These are phyloP conservation scores for Thelephora aurantiotincta DNA, from an alignment of 768 basidiomycete genomes.

Conservation along the genomic window DNA sequence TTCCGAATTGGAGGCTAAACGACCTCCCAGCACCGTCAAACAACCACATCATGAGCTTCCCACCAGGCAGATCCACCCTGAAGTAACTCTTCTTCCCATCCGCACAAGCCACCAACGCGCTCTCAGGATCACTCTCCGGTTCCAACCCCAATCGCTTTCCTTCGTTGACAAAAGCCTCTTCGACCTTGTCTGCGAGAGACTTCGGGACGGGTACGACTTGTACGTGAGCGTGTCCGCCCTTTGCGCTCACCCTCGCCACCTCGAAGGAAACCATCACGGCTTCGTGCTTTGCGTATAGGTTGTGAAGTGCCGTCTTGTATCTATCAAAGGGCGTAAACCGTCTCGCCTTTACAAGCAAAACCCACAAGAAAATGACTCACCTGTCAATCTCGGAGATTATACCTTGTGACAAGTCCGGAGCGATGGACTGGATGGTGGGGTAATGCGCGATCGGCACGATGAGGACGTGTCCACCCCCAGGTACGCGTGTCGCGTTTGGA, in stretches of 20 bases:
- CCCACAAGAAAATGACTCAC: constrained; percentile 22
- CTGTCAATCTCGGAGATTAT: constrained; percentile 72
- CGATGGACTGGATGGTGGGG: constrained; percentile 74
- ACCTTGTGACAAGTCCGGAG: constrained; percentile 57
- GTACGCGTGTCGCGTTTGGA: constrained; percentile 34
- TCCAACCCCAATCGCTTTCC: constrained; percentile 53
- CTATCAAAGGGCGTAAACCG: constrained; percentile 19
- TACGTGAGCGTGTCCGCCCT: constrained; percentile 90
- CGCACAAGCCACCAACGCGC: constrained; percentile 36
- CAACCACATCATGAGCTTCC: constrained; percentile 74
- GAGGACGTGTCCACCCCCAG: constrained; percentile 92
- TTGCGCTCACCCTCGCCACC: constrained; percentile 66
- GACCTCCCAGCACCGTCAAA: constrained; percentile 54
- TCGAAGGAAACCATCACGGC: constrained; percentile 73
- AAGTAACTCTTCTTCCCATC: constrained; percentile 68
- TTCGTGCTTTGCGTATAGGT: constrained; percentile 57
- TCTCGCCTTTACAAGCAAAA: not conserved
- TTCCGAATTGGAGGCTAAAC: constrained; percentile 88
- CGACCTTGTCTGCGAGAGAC: constrained; percentile 47
- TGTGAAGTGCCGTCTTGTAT: constrained; percentile 64
- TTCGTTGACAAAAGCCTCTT: constrained; percentile 57
- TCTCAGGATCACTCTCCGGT: constrained; percentile 61
- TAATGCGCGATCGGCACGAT: constrained; percentile 92
- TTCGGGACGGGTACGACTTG: constrained; percentile 72
- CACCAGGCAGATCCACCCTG: constrained; percentile 80